Percentiles rank a stretch among this genome's conserved stretches.
Conservation (phyloP, 73 alveolate genomes). For the Paramecium sonneborni region DNA sequence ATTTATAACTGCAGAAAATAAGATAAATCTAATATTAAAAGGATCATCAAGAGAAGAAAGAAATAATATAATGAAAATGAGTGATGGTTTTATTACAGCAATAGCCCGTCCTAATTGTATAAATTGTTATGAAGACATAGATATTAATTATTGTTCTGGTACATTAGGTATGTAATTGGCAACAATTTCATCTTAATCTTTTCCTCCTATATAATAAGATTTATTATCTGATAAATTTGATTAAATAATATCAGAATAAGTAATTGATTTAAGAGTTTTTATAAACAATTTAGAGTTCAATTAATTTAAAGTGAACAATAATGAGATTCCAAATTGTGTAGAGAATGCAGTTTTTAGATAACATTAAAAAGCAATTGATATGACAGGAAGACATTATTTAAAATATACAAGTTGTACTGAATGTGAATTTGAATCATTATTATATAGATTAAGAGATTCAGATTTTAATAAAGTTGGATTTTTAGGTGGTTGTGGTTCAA, state of each 20-base stretch:
- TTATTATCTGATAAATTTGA: not conserved
- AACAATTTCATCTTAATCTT: not conserved
- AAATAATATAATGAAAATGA: not conserved
- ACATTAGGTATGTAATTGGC: not conserved
- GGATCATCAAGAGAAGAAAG: not conserved
- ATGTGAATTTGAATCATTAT: not conserved
- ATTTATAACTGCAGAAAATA: not conserved
- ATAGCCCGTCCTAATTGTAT: conserved; percentile 35
- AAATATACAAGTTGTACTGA: not conserved
- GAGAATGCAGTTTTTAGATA: not conserved
- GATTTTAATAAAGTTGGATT: conserved; percentile 3
- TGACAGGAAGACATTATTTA: conserved; percentile 33
- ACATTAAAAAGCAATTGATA: not conserved
- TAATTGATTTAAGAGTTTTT: conserved; percentile 1
- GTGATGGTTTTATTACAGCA: not conserved
- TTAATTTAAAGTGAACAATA: not conserved
- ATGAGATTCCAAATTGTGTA: not conserved
- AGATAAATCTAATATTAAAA: not conserved
- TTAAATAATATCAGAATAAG: not conserved
- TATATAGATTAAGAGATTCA: conserved; percentile 17
- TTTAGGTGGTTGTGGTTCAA: conserved; percentile 63
- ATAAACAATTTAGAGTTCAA: not conserved
- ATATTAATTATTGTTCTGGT: not conserved
- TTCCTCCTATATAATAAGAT: not conserved
- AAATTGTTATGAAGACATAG: not conserved